Evolutionary conservation across 441 rosid genomes (phyloP).

Genomic region (Kokia cookei): DNA sequence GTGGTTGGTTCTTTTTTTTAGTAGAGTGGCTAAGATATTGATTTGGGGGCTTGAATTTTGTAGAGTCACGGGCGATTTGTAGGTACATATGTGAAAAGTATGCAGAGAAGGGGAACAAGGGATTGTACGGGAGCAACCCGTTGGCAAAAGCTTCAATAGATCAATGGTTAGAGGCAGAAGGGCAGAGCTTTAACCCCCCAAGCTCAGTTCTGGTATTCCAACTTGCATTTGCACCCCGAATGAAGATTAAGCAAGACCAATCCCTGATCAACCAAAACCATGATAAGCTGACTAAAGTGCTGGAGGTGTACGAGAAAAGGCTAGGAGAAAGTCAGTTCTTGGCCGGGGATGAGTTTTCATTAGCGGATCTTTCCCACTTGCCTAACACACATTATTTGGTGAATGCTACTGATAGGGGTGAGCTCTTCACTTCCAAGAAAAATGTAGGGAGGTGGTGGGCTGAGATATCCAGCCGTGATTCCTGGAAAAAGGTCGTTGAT

Average conservation of each 20-base stretch:
- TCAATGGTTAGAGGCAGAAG: constrained; percentile 71
- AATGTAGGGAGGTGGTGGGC: constrained; percentile 71
- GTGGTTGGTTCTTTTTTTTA: neutral
- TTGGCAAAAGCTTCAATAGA: constrained; percentile 60
- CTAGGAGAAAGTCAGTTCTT: constrained; percentile 45
- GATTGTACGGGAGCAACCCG: constrained; percentile 46
- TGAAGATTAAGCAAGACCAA: constrained; percentile 55
- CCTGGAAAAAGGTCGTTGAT: constrained; percentile 60
- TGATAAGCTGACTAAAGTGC: constrained; percentile 48
- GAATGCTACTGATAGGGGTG: constrained; percentile 28
- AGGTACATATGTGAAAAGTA: constrained; percentile 56
- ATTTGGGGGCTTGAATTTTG: neutral
- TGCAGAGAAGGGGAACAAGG: constrained; percentile 43
- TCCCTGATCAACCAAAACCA: constrained; percentile 35
- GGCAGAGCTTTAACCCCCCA: constrained; percentile 54
- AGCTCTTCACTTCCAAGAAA: constrained; percentile 40
- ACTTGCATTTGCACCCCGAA: constrained; percentile 49
- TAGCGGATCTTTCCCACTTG: constrained; percentile 70
- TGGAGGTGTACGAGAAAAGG: constrained; percentile 57
- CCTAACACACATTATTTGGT: constrained; percentile 50
- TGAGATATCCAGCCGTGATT: constrained; percentile 52
- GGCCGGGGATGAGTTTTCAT: constrained; percentile 60
- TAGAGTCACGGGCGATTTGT: constrained; percentile 63
- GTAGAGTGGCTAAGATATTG: neutral
- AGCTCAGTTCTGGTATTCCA: constrained; percentile 49